Conservation (phyloP, 768 basidiomycete genomes). For the Termitomyces heimii region DNA sequence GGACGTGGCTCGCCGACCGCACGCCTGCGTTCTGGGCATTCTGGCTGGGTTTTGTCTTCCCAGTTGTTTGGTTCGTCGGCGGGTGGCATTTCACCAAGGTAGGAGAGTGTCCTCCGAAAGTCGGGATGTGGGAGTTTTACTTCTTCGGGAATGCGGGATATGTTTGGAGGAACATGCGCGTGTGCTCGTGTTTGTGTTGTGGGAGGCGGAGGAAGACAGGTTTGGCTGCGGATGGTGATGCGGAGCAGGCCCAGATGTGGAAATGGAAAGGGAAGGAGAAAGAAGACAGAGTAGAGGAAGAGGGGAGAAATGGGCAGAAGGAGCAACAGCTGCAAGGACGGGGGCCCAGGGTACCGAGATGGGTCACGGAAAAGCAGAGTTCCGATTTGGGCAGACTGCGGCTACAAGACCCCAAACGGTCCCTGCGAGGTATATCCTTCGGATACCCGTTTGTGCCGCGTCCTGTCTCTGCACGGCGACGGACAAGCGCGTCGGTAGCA, state of each 20-base stretch:
- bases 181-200: conserved; percentile 18
- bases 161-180: conserved; percentile 2
- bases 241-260: not conserved
- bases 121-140: conserved; percentile 43
- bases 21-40: conserved; percentile 59
- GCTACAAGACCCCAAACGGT: conserved; percentile 38
- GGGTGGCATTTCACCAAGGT: conserved; percentile 60
- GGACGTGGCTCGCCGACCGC: conserved; percentile 18
- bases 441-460: conserved; percentile 60
- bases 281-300: no score
- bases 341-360: conserved; percentile 30
- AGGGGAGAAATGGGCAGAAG: conserved; percentile 7
- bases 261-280: conserved; percentile 3
- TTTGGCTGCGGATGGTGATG: not conserved
- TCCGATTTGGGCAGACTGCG: conserved; percentile 36
- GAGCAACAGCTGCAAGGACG: conserved; percentile 4
- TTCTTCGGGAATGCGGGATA: conserved; percentile 13
- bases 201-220: conserved; percentile 14
- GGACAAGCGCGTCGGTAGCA: conserved; percentile 1
- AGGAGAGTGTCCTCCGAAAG: conserved; percentile 39
- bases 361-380: conserved; percentile 38
- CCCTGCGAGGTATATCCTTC: conserved; percentile 40
- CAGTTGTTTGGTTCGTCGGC: conserved; percentile 72
- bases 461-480: conserved; percentile 28
- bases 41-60: conserved; percentile 69